A percentile compares a stretch with the other conserved stretches of the same genome.
Evolutionary conservation across 2,329 filamentous ascomycete genomes (phyloP).

Genomic region (Neopestalotiopsis sp.): DNA sequence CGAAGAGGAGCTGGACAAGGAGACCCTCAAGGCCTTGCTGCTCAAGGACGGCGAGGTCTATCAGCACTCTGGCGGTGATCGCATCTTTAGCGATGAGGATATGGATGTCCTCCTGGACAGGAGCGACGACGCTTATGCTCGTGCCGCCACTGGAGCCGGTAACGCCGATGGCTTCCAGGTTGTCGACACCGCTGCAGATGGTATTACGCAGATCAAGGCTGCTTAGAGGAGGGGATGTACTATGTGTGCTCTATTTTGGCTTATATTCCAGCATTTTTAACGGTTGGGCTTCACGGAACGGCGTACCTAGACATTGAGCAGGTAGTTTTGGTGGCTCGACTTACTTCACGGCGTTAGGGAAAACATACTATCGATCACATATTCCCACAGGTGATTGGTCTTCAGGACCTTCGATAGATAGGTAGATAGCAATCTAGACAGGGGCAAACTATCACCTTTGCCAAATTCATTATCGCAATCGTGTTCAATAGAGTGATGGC

Average conservation of each 20-base stretch:
- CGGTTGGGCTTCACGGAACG: not conserved
- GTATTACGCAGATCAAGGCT: conserved; percentile 45
- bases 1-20: conserved; percentile 60
- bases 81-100: conserved; percentile 77
- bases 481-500: too few relatives aligned
- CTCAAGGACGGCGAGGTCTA: conserved; percentile 75
- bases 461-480: too few relatives aligned
- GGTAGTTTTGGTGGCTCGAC: not conserved
- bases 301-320: not conserved
- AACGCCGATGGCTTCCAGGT: conserved; percentile 74
- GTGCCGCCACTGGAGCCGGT: conserved; percentile 80
- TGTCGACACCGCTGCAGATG: conserved; percentile 73
- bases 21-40: conserved; percentile 66
- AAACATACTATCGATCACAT: too few relatives aligned
- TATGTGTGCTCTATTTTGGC: not conserved
- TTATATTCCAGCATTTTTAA: not conserved
- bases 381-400: too few relatives aligned
- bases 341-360: too few relatives aligned
- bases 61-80: conserved; percentile 61
- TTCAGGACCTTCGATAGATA: too few relatives aligned
- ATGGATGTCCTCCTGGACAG: conserved; percentile 78
- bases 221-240: not conserved
- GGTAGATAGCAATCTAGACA: too few relatives aligned
- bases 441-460: too few relatives aligned
- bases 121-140: conserved; percentile 65